These are phyloP conservation scores for Cadophora gregata DNA, from an alignment of 2,329 filamentous ascomycete genomes.

Conservation along the genomic window DNA sequence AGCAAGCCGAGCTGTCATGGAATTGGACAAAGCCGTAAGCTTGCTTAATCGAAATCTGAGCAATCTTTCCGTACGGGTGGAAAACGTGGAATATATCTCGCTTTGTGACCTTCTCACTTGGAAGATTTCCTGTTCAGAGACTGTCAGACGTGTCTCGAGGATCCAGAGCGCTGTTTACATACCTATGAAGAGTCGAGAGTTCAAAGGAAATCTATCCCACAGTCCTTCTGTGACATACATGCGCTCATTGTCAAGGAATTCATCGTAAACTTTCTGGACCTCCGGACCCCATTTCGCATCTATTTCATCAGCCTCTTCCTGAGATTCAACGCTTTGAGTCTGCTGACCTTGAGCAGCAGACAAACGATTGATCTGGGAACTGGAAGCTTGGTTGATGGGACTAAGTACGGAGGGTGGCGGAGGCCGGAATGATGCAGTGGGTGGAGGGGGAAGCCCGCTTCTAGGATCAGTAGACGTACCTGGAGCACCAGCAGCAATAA, in stretches of 20 bases:
- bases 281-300: slow-evolving; percentile 50
- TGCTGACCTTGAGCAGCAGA: slow-evolving; percentile 31
- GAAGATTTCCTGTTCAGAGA: slow-evolving; percentile 74
- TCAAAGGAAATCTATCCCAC: slow-evolving; percentile 81
- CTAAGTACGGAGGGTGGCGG: slow-evolving; percentile 33
- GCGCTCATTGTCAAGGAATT: slow-evolving; percentile 75
- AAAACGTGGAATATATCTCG: slow-evolving; percentile 93
- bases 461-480: slow-evolving; percentile 44
- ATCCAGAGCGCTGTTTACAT: slow-evolving; percentile 44
- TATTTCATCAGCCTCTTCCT: slow-evolving; percentile 41
- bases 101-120: slow-evolving; percentile 91
- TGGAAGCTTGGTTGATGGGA: slow-evolving; percentile 35
- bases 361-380: slow-evolving; percentile 34
- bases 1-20: slow-evolving; percentile 75
- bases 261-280: slow-evolving; percentile 71
- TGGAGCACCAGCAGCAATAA: slow-evolving; percentile 44
- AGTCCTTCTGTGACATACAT: slow-evolving; percentile 78
- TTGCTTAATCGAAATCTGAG: slow-evolving; percentile 95
- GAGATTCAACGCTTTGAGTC: slow-evolving; percentile 31
- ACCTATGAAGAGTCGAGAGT: slow-evolving; percentile 84
- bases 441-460: slow-evolving; percentile 45
- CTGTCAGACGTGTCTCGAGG: slow-evolving; percentile 39
- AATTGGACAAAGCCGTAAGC: slow-evolving; percentile 98
- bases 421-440: slow-evolving; percentile 41
- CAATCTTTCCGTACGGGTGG: slow-evolving; percentile 81